Evolutionary conservation across 2,329 filamentous ascomycete genomes (phyloP).

Genomic region (Botrytis elliptica): DNA sequence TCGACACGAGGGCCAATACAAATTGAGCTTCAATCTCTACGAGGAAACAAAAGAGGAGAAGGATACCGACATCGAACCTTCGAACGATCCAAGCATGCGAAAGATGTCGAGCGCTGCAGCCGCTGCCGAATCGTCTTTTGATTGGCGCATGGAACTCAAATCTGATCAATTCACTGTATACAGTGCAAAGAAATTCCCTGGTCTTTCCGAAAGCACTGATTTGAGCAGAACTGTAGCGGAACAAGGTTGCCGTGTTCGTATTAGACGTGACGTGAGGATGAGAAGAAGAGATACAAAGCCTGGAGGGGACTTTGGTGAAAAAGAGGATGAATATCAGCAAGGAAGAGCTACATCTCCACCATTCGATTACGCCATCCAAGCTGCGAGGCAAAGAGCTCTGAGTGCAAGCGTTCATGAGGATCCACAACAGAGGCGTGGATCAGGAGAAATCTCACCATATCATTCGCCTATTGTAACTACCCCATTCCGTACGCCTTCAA

Average conservation of each 20-base stretch:
- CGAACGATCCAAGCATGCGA: slow-evolving; percentile 37
- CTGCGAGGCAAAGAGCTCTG: slow-evolving; percentile 27
- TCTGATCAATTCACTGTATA: slow-evolving; percentile 84
- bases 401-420: slow-evolving; percentile 31
- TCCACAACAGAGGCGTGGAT: slow-evolving; percentile 46
- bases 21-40: slow-evolving; percentile 88
- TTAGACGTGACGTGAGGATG: slow-evolving; percentile 91
- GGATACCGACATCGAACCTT: slow-evolving; percentile 63
- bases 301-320: slow-evolving; percentile 47
- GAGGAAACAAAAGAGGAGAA: slow-evolving; percentile 86
- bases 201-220: slow-evolving; percentile 82
- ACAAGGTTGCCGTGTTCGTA: slow-evolving; percentile 94
- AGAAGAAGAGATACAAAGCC: slow-evolving; percentile 75
- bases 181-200: slow-evolving; percentile 98
- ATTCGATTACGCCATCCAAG: not conserved
- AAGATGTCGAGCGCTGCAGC: slow-evolving; percentile 43
- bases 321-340: slow-evolving; percentile 59
- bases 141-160: slow-evolving; percentile 87
- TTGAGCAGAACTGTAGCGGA: slow-evolving; percentile 91
- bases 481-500: slow-evolving; percentile 16
- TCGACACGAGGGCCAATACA: slow-evolving; percentile 89
- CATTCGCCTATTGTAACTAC: slow-evolving; percentile 16
- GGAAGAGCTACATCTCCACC: slow-evolving; percentile 34
- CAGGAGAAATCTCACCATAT: slow-evolving; percentile 41
- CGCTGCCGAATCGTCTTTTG: slow-evolving; percentile 54